Percentiles rank a stretch among this genome's conserved stretches.
phyloP scores from a whole-genome alignment of 768 basidiomycete species.

The Phaeotremella skinneri region DNA sequence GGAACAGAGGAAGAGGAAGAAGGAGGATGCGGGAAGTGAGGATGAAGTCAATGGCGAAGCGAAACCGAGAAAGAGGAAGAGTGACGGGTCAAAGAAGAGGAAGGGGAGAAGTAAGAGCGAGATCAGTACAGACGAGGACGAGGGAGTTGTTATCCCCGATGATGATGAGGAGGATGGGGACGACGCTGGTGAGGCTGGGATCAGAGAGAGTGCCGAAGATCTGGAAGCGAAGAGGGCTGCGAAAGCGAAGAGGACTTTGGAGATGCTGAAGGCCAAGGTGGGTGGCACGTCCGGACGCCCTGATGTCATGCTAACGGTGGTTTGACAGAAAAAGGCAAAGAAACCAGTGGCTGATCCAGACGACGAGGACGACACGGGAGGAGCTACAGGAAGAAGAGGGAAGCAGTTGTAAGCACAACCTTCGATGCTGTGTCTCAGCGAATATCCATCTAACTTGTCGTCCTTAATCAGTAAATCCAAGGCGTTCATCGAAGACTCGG shows the following conservation, averaged over 20 bases:
- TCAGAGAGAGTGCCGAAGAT: slow-evolving; percentile 17
- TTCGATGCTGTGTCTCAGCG: neutral
- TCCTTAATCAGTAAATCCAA: slow-evolving; percentile 72
- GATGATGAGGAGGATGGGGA: slow-evolving; percentile 18
- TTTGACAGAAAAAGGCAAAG: slow-evolving; percentile 41
- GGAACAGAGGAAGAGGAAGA: slow-evolving; percentile 49
- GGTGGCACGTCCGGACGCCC: slow-evolving; percentile 1
- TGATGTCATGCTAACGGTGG: neutral
- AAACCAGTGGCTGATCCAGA: slow-evolving; percentile 42
- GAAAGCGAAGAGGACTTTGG: slow-evolving; percentile 26
- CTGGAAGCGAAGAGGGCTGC: slow-evolving; percentile 15
- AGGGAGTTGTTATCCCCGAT: slow-evolving; percentile 1
- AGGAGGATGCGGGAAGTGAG: slow-evolving; percentile 70
- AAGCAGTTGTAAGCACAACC: slow-evolving; percentile 21
- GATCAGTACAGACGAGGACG: slow-evolving; percentile 25
- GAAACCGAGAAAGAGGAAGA: slow-evolving; percentile 60
- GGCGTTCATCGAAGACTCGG: slow-evolving; percentile 80
- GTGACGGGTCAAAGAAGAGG: slow-evolving; percentile 13
- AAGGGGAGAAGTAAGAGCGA: slow-evolving; percentile 38
- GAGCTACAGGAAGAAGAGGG: slow-evolving; percentile 22
- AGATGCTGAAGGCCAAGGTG: slow-evolving; percentile 33
- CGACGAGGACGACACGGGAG: slow-evolving; percentile 34
- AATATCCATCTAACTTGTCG: slow-evolving; percentile 9
- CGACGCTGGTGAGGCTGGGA: slow-evolving; percentile 14
- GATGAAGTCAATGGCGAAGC: slow-evolving; percentile 71